phyloP scores from a whole-genome alignment of 2,329 filamentous ascomycete genomes.

The Zasmidium cellare region DNA sequence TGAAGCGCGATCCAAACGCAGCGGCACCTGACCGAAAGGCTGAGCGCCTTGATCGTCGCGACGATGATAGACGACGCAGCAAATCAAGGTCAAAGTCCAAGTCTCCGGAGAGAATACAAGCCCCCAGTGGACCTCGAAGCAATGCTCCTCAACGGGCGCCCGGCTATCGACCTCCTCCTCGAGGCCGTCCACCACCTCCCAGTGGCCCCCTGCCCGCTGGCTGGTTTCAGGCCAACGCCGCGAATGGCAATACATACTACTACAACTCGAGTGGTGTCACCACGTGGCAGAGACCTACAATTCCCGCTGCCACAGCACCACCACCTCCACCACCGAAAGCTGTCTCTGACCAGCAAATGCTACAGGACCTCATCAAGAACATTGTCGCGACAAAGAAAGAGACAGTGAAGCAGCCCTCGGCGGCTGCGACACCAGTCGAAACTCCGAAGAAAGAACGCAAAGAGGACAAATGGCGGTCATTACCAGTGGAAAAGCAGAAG shows the following conservation, averaged over 20 bases:
- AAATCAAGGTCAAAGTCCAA: conserved; percentile 51
- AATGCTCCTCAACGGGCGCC: conserved; percentile 60
- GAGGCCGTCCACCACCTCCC: conserved; percentile 48
- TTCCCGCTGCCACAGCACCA: conserved; percentile 56
- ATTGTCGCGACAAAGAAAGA: conserved; percentile 65
- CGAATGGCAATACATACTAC: conserved; percentile 74
- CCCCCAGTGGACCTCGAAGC: conserved; percentile 53
- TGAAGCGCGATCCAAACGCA: conserved; percentile 74
- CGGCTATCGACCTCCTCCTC: conserved; percentile 51
- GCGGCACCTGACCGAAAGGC: conserved; percentile 53
- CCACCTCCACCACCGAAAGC: conserved; percentile 61
- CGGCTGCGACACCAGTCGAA: conserved; percentile 66
- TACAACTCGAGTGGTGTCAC: conserved; percentile 77
- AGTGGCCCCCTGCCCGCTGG: conserved; percentile 68
- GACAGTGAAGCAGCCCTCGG: conserved; percentile 55
- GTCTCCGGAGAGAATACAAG: conserved; percentile 46
- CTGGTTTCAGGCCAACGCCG: conserved; percentile 77
- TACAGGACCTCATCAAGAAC: conserved; percentile 74
- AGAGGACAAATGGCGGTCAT: conserved; percentile 69
- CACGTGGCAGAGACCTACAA: conserved; percentile 78
- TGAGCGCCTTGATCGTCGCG: conserved; percentile 64
- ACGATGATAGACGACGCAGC: conserved; percentile 51
- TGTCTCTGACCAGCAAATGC: conserved; percentile 70
- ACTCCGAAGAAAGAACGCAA: conserved; percentile 55
- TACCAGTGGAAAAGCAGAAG: conserved; percentile 82